These are phyloP conservation scores for Sclerotiophoma versabilis DNA, from an alignment of 2,329 filamentous ascomycete species.

Conservation along the genomic window DNA sequence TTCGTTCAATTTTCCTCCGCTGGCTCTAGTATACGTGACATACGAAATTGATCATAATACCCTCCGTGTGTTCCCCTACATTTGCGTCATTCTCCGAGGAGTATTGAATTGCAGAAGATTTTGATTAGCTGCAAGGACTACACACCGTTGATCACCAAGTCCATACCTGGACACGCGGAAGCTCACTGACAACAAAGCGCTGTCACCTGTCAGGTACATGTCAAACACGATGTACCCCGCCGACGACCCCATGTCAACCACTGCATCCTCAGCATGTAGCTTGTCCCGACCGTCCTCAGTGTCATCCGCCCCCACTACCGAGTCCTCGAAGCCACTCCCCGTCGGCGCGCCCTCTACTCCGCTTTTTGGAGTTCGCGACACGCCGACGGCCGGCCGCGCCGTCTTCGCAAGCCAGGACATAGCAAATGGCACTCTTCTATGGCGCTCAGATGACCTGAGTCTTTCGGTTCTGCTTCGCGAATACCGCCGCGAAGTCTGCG, in stretches of 20 bases:
- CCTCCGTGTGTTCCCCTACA: background rate
- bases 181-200: background rate
- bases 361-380: slow-evolving; percentile 51
- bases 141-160: slow-evolving; percentile 2
- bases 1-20: slow-evolving; percentile 36
- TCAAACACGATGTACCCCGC: slow-evolving; percentile 1
- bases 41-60: slow-evolving; percentile 37
- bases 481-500: slow-evolving; percentile 59
- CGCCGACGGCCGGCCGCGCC: slow-evolving; percentile 53
- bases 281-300: slow-evolving; percentile 23
- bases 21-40: slow-evolving; percentile 40
- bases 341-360: slow-evolving; percentile 34
- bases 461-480: slow-evolving; percentile 53
- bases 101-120: background rate
- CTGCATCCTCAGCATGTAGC: slow-evolving; percentile 22
- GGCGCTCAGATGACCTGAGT: slow-evolving; percentile 47
- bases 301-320: slow-evolving; percentile 17
- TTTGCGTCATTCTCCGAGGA: background rate
- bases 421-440: slow-evolving; percentile 45
- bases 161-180: background rate
- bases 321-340: slow-evolving; percentile 21
- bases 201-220: background rate
- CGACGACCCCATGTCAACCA: slow-evolving; percentile 14
- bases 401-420: slow-evolving; percentile 52
- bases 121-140: background rate